Evolutionary conservation across 2,329 filamentous ascomycete genomes (phyloP).

Genomic region (Xylaria hypoxylon): DNA sequence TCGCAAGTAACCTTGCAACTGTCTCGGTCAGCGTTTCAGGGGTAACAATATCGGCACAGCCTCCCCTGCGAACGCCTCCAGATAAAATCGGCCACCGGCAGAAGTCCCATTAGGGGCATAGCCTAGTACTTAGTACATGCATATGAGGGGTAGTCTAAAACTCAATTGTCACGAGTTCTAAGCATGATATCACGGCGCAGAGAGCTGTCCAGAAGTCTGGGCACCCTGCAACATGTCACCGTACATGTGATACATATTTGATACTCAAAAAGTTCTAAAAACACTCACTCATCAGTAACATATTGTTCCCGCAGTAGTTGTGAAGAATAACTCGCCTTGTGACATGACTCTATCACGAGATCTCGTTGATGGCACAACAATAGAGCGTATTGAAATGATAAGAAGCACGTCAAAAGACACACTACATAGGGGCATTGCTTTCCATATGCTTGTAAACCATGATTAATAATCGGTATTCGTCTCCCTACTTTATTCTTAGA

Average conservation of each 20-base stretch:
- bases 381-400: no score
- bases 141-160: neutral
- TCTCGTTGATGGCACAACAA: no score
- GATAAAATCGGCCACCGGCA: neutral
- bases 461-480: neutral
- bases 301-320: neutral
- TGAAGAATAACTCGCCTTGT: neutral
- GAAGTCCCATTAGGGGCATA: neutral
- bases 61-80: slow-evolving; percentile 11
- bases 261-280: neutral
- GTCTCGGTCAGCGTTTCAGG: slow-evolving; percentile 35
- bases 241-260: neutral
- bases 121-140: neutral
- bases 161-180: neutral
- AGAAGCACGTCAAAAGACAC: no score
- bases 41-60: slow-evolving; percentile 19
- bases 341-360: neutral
- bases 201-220: neutral
- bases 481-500: neutral
- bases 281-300: neutral
- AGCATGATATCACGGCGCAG: neutral
- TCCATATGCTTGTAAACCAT: neutral
- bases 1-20: slow-evolving; percentile 1
- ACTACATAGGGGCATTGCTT: no score
- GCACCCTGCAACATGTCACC: neutral